phyloP scores from a whole-genome alignment of 75 land plant species.

The Pinus tabuliformis region DNA sequence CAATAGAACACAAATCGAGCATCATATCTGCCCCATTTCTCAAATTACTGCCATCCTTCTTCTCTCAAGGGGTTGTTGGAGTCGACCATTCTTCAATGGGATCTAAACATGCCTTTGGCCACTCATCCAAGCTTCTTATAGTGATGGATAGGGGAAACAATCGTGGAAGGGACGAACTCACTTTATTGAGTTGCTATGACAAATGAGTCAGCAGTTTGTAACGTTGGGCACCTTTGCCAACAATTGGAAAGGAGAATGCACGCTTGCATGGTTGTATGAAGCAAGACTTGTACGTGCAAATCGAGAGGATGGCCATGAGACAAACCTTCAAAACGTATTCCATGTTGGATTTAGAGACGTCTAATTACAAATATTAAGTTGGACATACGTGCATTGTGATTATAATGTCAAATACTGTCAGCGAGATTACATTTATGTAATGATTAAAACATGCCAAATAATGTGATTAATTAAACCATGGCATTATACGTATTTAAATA shows the following conservation, averaged over 20 bases:
- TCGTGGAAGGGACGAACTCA: conserved; percentile 31
- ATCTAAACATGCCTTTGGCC: conserved; percentile 75
- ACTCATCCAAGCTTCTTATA: conserved; percentile 52
- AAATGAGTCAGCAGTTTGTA: conserved; percentile 33
- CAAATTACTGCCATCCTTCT: conserved; percentile 10
- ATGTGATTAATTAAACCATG: no score
- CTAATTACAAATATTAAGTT: no score
- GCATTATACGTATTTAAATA: no score
- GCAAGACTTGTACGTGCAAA: conserved; percentile 10
- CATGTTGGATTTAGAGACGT: no score
- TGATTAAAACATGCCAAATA: no score
- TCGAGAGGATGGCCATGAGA: no score
- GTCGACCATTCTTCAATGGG: conserved; percentile 64
- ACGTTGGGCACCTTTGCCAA: background rate
- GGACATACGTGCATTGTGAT: no score
- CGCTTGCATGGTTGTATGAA: conserved; percentile 14
- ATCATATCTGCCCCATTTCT: conserved; percentile 31
- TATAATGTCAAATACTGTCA: no score
- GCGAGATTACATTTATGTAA: no score
- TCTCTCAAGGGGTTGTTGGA: conserved; percentile 49
- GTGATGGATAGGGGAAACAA: conserved; percentile 26
- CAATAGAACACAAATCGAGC: conserved; percentile 37
- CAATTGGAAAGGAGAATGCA: background rate
- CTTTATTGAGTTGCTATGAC: conserved; percentile 25
- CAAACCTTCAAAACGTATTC: conserved; percentile 45